Base-by-base conservation (phyloP, 1,139 yeast genomes). In the Blastobotrys capitulatus region DNA sequence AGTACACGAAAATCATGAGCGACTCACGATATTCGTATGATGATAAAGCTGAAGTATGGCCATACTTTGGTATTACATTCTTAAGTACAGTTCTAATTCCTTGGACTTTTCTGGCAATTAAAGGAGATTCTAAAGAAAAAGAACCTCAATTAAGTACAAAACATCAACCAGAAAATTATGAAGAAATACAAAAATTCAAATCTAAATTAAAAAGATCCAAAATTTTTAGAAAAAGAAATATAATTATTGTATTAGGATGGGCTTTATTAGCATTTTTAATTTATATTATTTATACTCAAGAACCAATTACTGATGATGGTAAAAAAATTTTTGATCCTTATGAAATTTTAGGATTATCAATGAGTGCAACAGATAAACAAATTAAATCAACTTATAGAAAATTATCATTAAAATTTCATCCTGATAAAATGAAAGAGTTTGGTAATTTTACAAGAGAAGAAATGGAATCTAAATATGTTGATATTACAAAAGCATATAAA, bases 21-120 rank as follows among this genome's bases (percentile, higher is more conserved):
- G 73, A 72, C 58, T 68, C 76, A 36, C 65, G 73, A 51, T 73
- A 73, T 57, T 67, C 72, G 52, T 92, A 90, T 68, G 98, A 92
- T 70, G 97, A 89, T 66, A 80, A 82, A 60, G 82, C 92, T 42
- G 95, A 88, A 62, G 89, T 95, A 6, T 92, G 97, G 97, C 98
- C 98, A 41, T 89, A 84, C 66, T 92, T 90, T 63, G 79, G 85
- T 51, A 71, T 87, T 62, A 92, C 97, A 1, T 71, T 89, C 50
- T 72, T 86, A 48, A 67, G 81, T 12, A 76, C 80, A 48, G 78
- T 82, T 26, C 75, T 88, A 54, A 68, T 88, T 40, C 97, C 97
- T 6, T 63, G 80, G 52, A 84, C 96, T 1, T 57, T 80, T 16
- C 67, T 72, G 42, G 75, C 80, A 57, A 50, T 56, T 26, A 40